Evolutionary conservation across 176 grass and related monocot genomes (phyloP).

Genomic region (Areca catechu): DNA sequence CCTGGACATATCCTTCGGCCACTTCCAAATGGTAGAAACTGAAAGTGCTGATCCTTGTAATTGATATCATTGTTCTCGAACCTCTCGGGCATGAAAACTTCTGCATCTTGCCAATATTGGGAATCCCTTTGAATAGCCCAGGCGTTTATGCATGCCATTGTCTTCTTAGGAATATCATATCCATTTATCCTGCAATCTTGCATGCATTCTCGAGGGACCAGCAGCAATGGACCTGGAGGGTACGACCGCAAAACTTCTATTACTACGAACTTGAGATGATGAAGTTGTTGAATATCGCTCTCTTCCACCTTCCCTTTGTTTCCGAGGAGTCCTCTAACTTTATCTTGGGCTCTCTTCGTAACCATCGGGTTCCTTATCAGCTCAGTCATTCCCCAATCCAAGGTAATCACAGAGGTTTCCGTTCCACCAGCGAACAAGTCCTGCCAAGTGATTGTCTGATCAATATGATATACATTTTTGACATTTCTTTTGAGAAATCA

Average conservation of each 20-base stretch:
- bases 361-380: constrained; percentile 15
- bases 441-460: constrained; percentile 1
- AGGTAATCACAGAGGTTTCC: background rate
- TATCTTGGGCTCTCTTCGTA: constrained; percentile 19
- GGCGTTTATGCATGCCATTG: constrained; percentile 22
- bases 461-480: no score
- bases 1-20: constrained; percentile 33
- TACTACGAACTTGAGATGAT: constrained; percentile 19
- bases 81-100: constrained; percentile 15
- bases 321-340: constrained; percentile 15
- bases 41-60: constrained; percentile 28
- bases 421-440: constrained; percentile 20
- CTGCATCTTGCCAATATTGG: constrained; percentile 14
- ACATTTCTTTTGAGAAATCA: no score
- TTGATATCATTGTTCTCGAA: constrained; percentile 8
- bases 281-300: constrained; percentile 4
- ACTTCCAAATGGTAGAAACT: constrained; percentile 25
- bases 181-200: constrained; percentile 8
- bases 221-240: constrained; percentile 6
- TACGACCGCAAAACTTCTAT: constrained; percentile 25
- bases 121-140: constrained; percentile 33
- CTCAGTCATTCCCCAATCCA: constrained; percentile 36
- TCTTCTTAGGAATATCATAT: constrained; percentile 20
- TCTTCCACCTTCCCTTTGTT: background rate
- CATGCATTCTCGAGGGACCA: constrained; percentile 11